A percentile compares a stretch with the other conserved stretches of the same genome.
phyloP scores from a whole-genome alignment of 1,139 yeast species.

The Scheffersomyces illinoinensis region DNA sequence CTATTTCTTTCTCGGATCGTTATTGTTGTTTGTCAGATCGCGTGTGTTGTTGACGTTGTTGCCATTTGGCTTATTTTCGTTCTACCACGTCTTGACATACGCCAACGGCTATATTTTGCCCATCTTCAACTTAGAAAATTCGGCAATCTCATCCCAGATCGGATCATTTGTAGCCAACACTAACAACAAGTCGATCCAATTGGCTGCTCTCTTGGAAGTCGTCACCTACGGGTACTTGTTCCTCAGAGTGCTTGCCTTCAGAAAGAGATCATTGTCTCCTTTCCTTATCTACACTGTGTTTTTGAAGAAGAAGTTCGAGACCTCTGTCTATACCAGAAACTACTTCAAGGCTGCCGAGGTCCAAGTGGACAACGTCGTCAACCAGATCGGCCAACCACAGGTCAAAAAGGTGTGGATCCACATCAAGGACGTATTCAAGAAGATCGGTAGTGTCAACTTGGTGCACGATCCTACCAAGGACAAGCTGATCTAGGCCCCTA shows the following conservation, averaged over 20 bases:
- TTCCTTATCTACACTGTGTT: constrained; percentile 62
- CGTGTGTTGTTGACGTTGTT: constrained; percentile 55
- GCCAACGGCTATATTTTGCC: constrained; percentile 69
- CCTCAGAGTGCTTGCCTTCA: constrained; percentile 59
- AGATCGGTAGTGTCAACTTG: constrained; percentile 30
- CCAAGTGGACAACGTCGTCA: constrained; percentile 63
- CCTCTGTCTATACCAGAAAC: constrained; percentile 70
- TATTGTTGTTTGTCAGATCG: constrained; percentile 58
- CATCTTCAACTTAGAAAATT: constrained; percentile 48
- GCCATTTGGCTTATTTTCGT: constrained; percentile 69
- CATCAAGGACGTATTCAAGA: constrained; percentile 49
- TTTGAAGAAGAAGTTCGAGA: constrained; percentile 77
- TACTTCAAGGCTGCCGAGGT: constrained; percentile 73
- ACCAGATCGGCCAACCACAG: constrained; percentile 58
- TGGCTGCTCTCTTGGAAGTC: constrained; percentile 74
- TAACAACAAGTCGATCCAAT: constrained; percentile 69
- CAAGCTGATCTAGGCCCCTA: constrained; percentile 10
- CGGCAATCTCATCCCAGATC: constrained; percentile 42
- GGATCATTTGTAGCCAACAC: constrained; percentile 58
- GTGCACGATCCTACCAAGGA: constrained; percentile 40
- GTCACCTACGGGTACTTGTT: constrained; percentile 51
- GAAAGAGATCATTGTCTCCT: constrained; percentile 63
- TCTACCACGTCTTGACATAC: constrained; percentile 74
- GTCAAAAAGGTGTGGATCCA: constrained; percentile 63
- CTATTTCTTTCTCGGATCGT: constrained; percentile 56